Conservation (phyloP, 2,329 filamentous ascomycete species). For the Pyrenophora tritici-repentis region DNA sequence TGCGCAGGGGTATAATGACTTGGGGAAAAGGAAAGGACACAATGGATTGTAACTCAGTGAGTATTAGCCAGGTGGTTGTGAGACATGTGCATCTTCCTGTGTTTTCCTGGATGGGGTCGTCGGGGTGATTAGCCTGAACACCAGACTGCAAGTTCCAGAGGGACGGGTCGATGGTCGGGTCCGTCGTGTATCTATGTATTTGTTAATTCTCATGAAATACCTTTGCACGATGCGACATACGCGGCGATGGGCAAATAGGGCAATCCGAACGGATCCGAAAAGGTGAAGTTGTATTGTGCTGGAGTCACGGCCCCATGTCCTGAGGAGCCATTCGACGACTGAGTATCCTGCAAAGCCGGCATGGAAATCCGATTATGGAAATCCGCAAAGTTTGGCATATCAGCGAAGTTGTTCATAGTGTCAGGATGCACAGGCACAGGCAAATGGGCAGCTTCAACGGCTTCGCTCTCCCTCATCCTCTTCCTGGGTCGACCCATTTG, state of each 20-base stretch:
- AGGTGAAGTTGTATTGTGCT: conserved; percentile 9
- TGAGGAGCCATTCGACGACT: conserved; percentile 3
- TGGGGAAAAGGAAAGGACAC: conserved; percentile 50
- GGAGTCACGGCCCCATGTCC: conserved; percentile 7
- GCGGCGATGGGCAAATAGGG: conserved; percentile 10
- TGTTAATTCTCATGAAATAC: neutral
- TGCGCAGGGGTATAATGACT: conserved; percentile 49
- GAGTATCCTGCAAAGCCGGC: conserved; percentile 10
- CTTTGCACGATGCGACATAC: conserved; percentile 14
- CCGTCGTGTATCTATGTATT: conserved; percentile 15
- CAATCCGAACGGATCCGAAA: conserved; percentile 7
- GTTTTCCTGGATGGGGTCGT: conserved; percentile 10
- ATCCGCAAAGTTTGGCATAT: conserved; percentile 11
- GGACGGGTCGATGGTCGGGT: conserved; percentile 32
- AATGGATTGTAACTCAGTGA: conserved; percentile 50
- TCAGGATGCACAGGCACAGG: conserved; percentile 3
- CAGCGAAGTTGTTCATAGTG: conserved; percentile 4
- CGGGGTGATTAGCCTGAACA: neutral
- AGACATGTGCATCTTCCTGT: conserved; percentile 50
- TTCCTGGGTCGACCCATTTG: conserved; percentile 59
- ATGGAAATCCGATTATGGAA: conserved; percentile 20
- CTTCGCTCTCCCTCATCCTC: conserved; percentile 43
- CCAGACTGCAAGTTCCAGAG: conserved; percentile 27
- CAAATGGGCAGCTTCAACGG: conserved; percentile 1
- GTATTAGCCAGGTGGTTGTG: conserved; percentile 52